Percentiles rank a stretch among this genome's conserved stretches.
Evolutionary conservation across 108 stramenopile species (phyloP).

Genomic region (Cyclotella sp.): DNA sequence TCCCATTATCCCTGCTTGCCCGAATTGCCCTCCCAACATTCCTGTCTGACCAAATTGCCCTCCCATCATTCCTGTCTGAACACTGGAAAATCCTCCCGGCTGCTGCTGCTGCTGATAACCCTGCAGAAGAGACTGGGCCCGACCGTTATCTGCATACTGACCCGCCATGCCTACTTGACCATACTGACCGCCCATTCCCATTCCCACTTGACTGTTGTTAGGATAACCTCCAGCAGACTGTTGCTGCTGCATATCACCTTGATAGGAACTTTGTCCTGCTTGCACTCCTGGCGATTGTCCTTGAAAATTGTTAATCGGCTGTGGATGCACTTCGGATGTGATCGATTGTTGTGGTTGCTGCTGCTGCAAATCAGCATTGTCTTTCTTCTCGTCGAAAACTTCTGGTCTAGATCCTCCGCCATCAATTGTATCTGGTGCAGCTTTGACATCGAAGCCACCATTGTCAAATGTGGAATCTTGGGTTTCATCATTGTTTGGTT

Average conservation of each 20-base stretch:
- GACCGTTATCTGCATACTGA: not conserved
- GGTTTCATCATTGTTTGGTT: not conserved
- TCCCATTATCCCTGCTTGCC: not conserved
- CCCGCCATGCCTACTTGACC: not conserved
- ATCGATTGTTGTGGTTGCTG: not conserved
- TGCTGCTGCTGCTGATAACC: constrained; percentile 18
- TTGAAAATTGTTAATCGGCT: not conserved
- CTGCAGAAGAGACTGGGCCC: constrained; percentile 1
- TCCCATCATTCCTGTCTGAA: not conserved
- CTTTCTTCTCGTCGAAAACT: not conserved
- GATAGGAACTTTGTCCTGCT: not conserved
- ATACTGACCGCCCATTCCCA: not conserved
- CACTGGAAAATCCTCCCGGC: constrained; percentile 1
- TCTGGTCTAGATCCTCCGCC: not conserved
- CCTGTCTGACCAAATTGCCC: not conserved
- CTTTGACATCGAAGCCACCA: not conserved
- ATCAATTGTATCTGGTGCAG: not conserved
- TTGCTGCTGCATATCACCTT: constrained; percentile 9
- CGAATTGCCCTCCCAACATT: not conserved
- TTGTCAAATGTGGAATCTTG: not conserved
- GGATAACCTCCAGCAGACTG: not conserved
- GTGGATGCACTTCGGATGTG: not conserved
- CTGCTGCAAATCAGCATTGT: not conserved
- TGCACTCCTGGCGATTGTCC: not conserved
- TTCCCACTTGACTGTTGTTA: not conserved